phyloP scores from a whole-genome alignment of 1,139 yeast species.

The Blastobotrys raffinosifermentans region DNA sequence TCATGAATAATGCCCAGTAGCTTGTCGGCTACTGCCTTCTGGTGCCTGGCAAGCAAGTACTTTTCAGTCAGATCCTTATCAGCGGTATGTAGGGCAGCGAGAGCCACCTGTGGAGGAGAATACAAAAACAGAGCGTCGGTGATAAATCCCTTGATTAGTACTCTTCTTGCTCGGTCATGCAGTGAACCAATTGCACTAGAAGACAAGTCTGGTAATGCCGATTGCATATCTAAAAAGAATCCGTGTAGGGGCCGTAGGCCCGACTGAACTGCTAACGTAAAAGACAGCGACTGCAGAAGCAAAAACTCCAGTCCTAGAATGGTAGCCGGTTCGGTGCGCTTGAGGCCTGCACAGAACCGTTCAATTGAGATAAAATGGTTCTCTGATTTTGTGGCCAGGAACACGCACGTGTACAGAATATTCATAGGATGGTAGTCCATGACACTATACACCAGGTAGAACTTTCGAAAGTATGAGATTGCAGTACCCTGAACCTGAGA shows the following conservation, averaged over 20 bases:
- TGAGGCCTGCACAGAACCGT: constrained; percentile 66
- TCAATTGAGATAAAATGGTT: constrained; percentile 83
- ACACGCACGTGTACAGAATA: constrained; percentile 73
- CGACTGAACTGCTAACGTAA: constrained; percentile 81
- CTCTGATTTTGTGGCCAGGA: constrained; percentile 88
- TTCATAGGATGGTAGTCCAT: constrained; percentile 86
- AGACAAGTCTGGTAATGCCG: constrained; percentile 37
- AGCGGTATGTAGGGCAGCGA: constrained; percentile 69
- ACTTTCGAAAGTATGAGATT: constrained; percentile 71
- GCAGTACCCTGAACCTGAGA: constrained; percentile 79
- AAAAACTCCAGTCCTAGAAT: constrained; percentile 74
- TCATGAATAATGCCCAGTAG: constrained; percentile 20
- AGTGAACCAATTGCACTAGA: constrained; percentile 29
- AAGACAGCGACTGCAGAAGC: constrained; percentile 65
- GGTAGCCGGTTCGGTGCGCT: constrained; percentile 55
- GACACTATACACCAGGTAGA: constrained; percentile 71
- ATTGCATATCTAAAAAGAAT: constrained; percentile 82
- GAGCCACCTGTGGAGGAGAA: constrained; percentile 93
- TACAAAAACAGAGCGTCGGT: constrained; percentile 71
- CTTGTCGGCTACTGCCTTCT: constrained; percentile 9
- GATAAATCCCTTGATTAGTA: constrained; percentile 59
- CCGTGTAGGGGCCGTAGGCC: constrained; percentile 88
- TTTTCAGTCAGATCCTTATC: constrained; percentile 59
- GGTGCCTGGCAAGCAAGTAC: constrained; percentile 49
- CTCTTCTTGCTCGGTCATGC: constrained; percentile 63